Percentiles rank a stretch among this genome's conserved stretches.
Evolutionary conservation across 2,329 filamentous ascomycete genomes (phyloP).

Genomic region (Akanthomyces muscarius): DNA sequence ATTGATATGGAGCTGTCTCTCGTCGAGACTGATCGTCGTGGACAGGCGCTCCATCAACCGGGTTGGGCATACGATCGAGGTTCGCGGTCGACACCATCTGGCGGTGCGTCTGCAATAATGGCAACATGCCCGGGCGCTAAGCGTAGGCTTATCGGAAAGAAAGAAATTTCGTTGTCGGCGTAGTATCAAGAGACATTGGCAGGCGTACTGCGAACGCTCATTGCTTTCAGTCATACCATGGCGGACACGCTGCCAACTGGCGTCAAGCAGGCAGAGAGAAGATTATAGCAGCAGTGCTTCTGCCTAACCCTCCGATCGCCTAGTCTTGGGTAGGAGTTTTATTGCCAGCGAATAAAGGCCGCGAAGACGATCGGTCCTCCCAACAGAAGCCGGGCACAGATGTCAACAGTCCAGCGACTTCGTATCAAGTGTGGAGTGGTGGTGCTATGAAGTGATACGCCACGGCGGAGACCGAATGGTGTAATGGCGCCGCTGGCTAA

Average conservation of each 20-base stretch:
- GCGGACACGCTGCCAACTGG: conserved; percentile 12
- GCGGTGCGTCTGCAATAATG: conserved; percentile 49
- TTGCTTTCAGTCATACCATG: conserved; percentile 17
- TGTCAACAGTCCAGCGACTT: conserved; percentile 13
- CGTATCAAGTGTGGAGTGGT: conserved; percentile 10
- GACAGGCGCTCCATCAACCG: not conserved
- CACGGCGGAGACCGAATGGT: conserved; percentile 7
- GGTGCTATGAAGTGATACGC: not conserved
- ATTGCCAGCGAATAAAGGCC: not conserved
- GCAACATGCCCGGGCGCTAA: conserved; percentile 40
- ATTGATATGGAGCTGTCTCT: conserved; percentile 26
- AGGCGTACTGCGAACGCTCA: conserved; percentile 17
- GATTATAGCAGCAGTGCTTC: not conserved
- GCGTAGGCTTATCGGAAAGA: conserved; percentile 21
- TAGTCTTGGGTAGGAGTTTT: not conserved
- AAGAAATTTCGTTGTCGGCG: not conserved
- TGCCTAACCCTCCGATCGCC: not conserved
- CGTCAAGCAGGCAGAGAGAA: conserved; percentile 4
- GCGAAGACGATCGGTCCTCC: not conserved
- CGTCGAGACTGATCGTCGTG: conserved; percentile 27
- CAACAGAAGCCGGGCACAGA: not conserved
- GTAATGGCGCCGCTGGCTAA: conserved; percentile 1
- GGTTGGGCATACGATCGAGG: conserved; percentile 31
- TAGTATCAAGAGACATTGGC: conserved; percentile 18
- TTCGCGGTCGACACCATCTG: conserved; percentile 44